These are phyloP conservation scores for Galeopsis tetrahit DNA, from an alignment of 257 asterid genomes.

Conservation along the genomic window DNA sequence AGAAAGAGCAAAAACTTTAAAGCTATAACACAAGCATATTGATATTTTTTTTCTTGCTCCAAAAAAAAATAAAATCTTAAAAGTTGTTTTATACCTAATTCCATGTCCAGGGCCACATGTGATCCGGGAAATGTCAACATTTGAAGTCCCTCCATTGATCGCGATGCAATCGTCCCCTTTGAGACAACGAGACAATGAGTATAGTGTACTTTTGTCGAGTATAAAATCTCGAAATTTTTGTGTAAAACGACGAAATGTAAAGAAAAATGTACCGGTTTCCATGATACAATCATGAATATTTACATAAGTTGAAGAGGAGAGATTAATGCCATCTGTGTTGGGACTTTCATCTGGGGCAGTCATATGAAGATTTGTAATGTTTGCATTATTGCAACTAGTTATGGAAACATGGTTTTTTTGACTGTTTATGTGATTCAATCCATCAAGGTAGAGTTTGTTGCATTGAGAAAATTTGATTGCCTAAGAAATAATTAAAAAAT, in stretches of 20 bases:
- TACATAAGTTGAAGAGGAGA: slow-evolving; percentile 19
- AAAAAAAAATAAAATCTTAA: not conserved
- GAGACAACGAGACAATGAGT: not conserved
- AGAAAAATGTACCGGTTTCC: slow-evolving; percentile 29
- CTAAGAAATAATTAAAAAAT: not conserved
- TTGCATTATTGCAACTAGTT: slow-evolving; percentile 18
- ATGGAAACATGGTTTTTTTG: slow-evolving; percentile 28
- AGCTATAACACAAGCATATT: not conserved
- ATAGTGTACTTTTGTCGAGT: too few relatives aligned
- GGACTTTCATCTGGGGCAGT: slow-evolving; percentile 29
- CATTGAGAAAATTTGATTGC: slow-evolving; percentile 31
- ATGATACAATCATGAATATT: slow-evolving; percentile 20
- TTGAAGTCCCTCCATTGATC: slow-evolving; percentile 28
- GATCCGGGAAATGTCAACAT: slow-evolving; percentile 2
- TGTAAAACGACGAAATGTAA: too few relatives aligned
- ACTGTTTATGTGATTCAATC: slow-evolving; percentile 31
- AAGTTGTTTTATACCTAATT: slow-evolving; percentile 8
- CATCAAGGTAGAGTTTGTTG: slow-evolving; percentile 9
- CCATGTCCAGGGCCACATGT: slow-evolving; percentile 35
- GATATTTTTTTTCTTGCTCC: not conserved
- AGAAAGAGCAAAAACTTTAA: not conserved
- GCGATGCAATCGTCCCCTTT: slow-evolving; percentile 21
- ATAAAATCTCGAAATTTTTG: not conserved
- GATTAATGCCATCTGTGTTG: slow-evolving; percentile 32
- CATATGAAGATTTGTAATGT: slow-evolving; percentile 24